Evolutionary conservation across 805 yeast species (phyloP).

Genomic region (Yamadazyma akitaensis): DNA sequence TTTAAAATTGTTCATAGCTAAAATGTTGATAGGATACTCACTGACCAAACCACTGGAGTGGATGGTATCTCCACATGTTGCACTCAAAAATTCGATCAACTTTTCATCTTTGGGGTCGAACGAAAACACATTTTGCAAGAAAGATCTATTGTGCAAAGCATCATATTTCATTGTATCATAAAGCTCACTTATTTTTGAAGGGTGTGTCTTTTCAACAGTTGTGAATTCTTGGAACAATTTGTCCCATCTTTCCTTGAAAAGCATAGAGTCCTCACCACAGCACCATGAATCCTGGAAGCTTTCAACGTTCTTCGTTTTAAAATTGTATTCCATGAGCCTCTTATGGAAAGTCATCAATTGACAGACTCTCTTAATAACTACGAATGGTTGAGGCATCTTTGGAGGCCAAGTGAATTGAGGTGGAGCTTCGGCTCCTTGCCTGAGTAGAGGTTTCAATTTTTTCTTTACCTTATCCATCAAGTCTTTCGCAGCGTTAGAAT

Average conservation of each 20-base stretch:
- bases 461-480: slow-evolving; percentile 97
- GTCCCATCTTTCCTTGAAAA: slow-evolving; percentile 96
- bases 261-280: slow-evolving; percentile 88
- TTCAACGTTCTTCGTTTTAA: slow-evolving; percentile 60
- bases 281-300: slow-evolving; percentile 85
- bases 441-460: slow-evolving; percentile 85
- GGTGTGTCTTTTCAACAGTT: slow-evolving; percentile 93
- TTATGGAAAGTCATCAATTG: slow-evolving; percentile 93
- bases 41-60: slow-evolving; percentile 57
- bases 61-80: slow-evolving; percentile 40
- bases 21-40: slow-evolving; percentile 67
- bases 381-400: slow-evolving; percentile 95
- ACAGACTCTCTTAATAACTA: slow-evolving; percentile 89
- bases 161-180: slow-evolving; percentile 99
- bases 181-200: slow-evolving; percentile 91
- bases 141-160: slow-evolving; percentile 91
- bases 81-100: slow-evolving; percentile 33
- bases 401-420: slow-evolving; percentile 99
- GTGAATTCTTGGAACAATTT: slow-evolving; percentile 89
- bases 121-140: slow-evolving; percentile 76
- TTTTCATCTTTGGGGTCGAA: slow-evolving; percentile 48
- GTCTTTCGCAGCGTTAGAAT: slow-evolving; percentile 96
- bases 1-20: slow-evolving; percentile 75
- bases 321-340: slow-evolving; percentile 78
- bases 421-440: slow-evolving; percentile 97